These are phyloP conservation scores for Aspergillus olivimuriae DNA, from an alignment of 495 filamentous ascomycete genomes.

Conservation along the genomic window DNA sequence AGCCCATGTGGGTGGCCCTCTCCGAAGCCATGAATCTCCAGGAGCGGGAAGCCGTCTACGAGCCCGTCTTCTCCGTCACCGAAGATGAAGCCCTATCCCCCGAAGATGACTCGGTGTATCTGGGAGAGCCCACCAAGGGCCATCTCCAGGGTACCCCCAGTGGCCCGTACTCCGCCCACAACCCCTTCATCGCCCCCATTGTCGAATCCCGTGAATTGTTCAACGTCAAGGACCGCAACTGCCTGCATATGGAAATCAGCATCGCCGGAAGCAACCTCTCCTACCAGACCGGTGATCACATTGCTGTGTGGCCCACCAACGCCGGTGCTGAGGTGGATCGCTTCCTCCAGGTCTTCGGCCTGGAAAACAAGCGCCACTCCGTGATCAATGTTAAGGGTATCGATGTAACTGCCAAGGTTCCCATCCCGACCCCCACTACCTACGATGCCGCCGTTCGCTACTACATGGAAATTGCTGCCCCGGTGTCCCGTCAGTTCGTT, in stretches of 20 bases:
- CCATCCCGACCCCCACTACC: slow-evolving; percentile 94
- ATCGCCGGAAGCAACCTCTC: slow-evolving; percentile 71
- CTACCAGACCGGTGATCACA: slow-evolving; percentile 96
- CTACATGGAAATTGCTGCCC: slow-evolving; percentile 94
- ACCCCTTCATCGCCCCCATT: slow-evolving; percentile 95
- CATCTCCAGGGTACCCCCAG: slow-evolving; percentile 80
- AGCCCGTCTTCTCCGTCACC: slow-evolving; percentile 79
- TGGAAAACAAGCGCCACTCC: slow-evolving; percentile 66
- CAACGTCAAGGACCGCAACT: slow-evolving; percentile 87
- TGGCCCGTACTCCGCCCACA: slow-evolving; percentile 93
- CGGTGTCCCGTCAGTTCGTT: slow-evolving; percentile 94
- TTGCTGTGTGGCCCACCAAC: slow-evolving; percentile 97
- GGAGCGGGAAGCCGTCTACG: slow-evolving; percentile 94
- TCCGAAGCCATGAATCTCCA: slow-evolving; percentile 77
- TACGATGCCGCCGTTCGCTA: slow-evolving; percentile 92
- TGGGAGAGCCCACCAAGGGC: slow-evolving; percentile 94
- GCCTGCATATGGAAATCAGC: slow-evolving; percentile 94
- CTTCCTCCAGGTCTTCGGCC: slow-evolving; percentile 73
- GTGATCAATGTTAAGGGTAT: slow-evolving; percentile 90
- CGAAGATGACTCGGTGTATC: slow-evolving; percentile 82
- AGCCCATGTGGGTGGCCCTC: slow-evolving; percentile 93
- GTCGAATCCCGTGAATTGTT: slow-evolving; percentile 86
- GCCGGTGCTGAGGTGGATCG: slow-evolving; percentile 87
- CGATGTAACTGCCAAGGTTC: slow-evolving; percentile 93
- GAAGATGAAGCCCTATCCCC: slow-evolving; percentile 68